Evolutionary conservation across 352 stramenopile species (phyloP), one percentile per base, ranked within the genome.

Genomic region (Globisporangium orthogonon): DNA sequence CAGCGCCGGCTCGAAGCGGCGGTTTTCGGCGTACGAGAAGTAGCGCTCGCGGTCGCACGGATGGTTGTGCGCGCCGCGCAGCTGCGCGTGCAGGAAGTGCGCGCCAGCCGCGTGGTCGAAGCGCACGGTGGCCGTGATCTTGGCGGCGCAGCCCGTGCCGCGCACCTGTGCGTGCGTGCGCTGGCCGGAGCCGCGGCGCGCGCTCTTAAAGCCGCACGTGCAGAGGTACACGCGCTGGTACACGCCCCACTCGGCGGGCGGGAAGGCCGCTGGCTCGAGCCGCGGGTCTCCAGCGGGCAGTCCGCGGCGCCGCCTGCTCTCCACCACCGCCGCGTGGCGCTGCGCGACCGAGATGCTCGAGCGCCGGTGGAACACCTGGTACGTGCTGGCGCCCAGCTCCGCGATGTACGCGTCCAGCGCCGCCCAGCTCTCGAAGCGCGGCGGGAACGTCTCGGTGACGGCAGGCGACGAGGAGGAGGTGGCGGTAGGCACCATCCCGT

Each of bases 311-410:
- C 13, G 13, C 4, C 35, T 1, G 23, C 23, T n/a, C 23, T 37
- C 30, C 2, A 0, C 4, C 23, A 51, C 37, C 23, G 46, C 46
- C 2, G 7, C 30, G 43, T 59, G 52, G 53, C 49, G 53, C 13
- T 40, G 18, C 5, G 31, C 44, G 2, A 35, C 18, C 3, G 53
- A 40, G 30, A 59, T 31, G n/a, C 31, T 52, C 31, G 43, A 52
- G 44, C 53, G 53, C 44, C 87, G 72, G 29, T 76, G 78, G 54
- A 85, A 87, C 9, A 89, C 54, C 57, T 89, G 79, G 47, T 70
- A 82, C 13, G 79, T 89, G 10, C 71, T 62, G 7, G 61, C 57
- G 4, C 74, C 85, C 45, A 86, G 86, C 37, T 53, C 62, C 23
- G 74, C 56, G 18, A 89, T 17, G 52, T 76, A 78, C 11, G 67